phyloP scores from a whole-genome alignment of 495 filamentous ascomycete species.

The Neohortaea acidophila region DNA sequence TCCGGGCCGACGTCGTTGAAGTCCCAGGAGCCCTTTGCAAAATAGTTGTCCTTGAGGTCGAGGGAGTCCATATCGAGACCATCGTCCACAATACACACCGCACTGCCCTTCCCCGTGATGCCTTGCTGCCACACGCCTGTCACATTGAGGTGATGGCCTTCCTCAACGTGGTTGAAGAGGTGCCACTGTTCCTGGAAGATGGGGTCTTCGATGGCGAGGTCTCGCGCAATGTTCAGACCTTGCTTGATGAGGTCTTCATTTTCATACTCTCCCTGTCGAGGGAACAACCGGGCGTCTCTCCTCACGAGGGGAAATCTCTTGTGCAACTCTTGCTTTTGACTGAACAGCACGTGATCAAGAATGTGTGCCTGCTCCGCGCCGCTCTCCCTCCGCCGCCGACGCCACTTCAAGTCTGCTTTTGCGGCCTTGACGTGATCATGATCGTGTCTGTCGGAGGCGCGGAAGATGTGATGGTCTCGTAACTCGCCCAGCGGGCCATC shows the following conservation, averaged over 20 bases:
- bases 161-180: slow-evolving; percentile 65
- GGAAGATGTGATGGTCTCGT: slow-evolving; percentile 72
- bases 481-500: slow-evolving; percentile 77
- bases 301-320: slow-evolving; percentile 52
- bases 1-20: slow-evolving; percentile 75
- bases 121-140: slow-evolving; percentile 81
- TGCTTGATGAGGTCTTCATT: slow-evolving; percentile 31
- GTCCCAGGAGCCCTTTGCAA: slow-evolving; percentile 80
- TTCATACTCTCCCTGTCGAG: background rate
- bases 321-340: slow-evolving; percentile 65
- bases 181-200: slow-evolving; percentile 95
- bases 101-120: slow-evolving; percentile 80
- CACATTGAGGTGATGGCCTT: slow-evolving; percentile 88
- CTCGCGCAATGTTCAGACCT: slow-evolving; percentile 45
- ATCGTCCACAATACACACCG: slow-evolving; percentile 88
- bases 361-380: slow-evolving; percentile 34
- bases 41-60: slow-evolving; percentile 83
- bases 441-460: slow-evolving; percentile 38
- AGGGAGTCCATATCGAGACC: slow-evolving; percentile 95
- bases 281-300: slow-evolving; percentile 26
- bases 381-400: slow-evolving; percentile 44
- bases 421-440: slow-evolving; percentile 46
- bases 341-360: slow-evolving; percentile 60
- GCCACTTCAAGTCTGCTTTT: slow-evolving; percentile 41
- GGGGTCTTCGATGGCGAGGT: slow-evolving; percentile 66